Evolutionary conservation across 768 basidiomycete species (phyloP), one percentile per base, ranked within the genome.

Genomic region (Hypsizygus marmoreus): DNA sequence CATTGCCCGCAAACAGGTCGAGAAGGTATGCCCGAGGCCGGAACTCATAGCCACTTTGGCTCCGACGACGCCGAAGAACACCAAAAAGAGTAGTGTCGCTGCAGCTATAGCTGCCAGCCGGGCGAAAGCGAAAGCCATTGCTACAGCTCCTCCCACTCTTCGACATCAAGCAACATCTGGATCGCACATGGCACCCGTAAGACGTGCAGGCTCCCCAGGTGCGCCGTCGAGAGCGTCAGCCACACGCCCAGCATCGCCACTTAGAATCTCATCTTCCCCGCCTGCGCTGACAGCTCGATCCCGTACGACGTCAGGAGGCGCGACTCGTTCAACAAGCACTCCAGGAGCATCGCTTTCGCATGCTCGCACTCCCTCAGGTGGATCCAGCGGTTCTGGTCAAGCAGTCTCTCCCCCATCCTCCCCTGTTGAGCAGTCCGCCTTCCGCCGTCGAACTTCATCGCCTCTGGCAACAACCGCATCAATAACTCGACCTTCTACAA

Each of bases 91-190:
- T 34, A 91, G 89, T 47, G 73, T 94, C 44, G 86, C 89, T 30
- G 89, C 92, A 7, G 82, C 90, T 17, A 89, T 95, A 56, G 93
- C 93, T 30, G 91, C 93, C 16, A 94, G 88, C 61, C 79, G 92
- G 17, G 90, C 87, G 12, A 95, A 91, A 61, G 89, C 90, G 12
- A 91, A 84, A 58, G 85, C 81, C 16, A 90, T 90, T 49, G 88
- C 91, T 2, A 84, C 76, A 24, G 87, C 89, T 7, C 91, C 91
- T 14, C 91, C 91, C 3, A 79, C 79, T 40, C 72, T 90, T 38
- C 77, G 86, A 41, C 91, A 92, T 62, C 88, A 91, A 61, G 88
- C 89, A 4, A 91, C 88, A 7, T 88, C 89, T 38, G 71, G 77
- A 12, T 73, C 88, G 25, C 80, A 87, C 55, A 72, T 77, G 6